phyloP scores from a whole-genome alignment of 345 rosid species.

The Lepidium sativum region DNA sequence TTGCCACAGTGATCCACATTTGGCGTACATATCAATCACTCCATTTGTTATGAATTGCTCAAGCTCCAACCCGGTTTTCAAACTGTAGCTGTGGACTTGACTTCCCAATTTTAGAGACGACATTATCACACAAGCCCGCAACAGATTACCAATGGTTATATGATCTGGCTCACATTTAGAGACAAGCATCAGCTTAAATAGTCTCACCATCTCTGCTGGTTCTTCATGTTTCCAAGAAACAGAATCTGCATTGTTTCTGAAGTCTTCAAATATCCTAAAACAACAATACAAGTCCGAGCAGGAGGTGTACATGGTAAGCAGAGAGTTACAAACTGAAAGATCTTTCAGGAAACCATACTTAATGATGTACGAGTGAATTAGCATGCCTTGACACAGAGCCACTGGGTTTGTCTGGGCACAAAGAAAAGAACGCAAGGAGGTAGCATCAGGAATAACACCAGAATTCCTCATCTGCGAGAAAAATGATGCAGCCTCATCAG shows the following conservation, averaged over 20 bases:
- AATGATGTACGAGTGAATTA: slow-evolving; percentile 40
- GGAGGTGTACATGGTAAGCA: slow-evolving; percentile 53
- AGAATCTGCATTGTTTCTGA: slow-evolving; percentile 37
- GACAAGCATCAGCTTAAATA: slow-evolving; percentile 44
- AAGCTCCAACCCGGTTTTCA: slow-evolving; percentile 41
- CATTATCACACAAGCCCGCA: slow-evolving; percentile 54
- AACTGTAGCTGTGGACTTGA: slow-evolving; percentile 47
- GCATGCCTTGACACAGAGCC: slow-evolving; percentile 38
- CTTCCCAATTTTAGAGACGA: slow-evolving; percentile 59
- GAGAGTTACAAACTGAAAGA: slow-evolving; percentile 43
- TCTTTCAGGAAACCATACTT: slow-evolving; percentile 34
- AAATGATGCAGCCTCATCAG: slow-evolving; percentile 29
- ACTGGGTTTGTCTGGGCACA: slow-evolving; percentile 32
- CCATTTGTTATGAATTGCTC: slow-evolving; percentile 46
- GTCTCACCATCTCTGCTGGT: slow-evolving; percentile 43
- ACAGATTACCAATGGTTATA: slow-evolving; percentile 37
- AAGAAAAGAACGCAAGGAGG: slow-evolving; percentile 41
- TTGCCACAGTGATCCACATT: slow-evolving; percentile 56
- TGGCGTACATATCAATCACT: slow-evolving; percentile 63
- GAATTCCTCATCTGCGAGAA: slow-evolving; percentile 34
- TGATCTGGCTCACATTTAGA: slow-evolving; percentile 45
- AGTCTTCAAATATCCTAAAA: slow-evolving; percentile 44
- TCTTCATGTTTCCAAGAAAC: slow-evolving; percentile 62
- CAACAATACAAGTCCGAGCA: slow-evolving; percentile 36
- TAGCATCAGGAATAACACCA: slow-evolving; percentile 34